Evolutionary conservation across 2,329 filamentous ascomycete species (phyloP).

Genomic region (Nothopassalora personata): DNA sequence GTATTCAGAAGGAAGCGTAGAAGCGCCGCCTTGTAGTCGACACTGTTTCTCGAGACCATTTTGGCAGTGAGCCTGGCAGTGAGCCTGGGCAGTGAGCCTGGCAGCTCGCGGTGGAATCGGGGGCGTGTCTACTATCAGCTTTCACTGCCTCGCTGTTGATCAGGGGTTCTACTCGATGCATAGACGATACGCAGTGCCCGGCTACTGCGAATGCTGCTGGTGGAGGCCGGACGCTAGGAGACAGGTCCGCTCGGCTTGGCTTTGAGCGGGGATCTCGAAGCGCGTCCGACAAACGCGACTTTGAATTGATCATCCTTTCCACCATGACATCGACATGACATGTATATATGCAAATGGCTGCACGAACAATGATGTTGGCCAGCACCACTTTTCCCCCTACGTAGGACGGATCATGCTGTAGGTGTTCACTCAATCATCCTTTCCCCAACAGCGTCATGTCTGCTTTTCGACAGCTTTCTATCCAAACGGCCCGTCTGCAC

Average conservation of each 20-base stretch:
- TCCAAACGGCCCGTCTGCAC: background rate
- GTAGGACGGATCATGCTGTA: background rate
- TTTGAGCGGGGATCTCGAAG: background rate
- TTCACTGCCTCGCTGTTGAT: background rate
- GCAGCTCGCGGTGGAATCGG: background rate
- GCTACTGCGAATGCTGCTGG: background rate
- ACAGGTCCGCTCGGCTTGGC: too few relatives aligned
- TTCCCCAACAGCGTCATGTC: background rate
- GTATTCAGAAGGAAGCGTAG: background rate
- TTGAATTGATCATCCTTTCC: background rate
- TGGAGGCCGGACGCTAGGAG: background rate
- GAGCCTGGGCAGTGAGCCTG: background rate
- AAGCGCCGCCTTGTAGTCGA: background rate
- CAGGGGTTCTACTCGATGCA: background rate
- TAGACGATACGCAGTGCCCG: background rate
- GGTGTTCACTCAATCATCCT: background rate
- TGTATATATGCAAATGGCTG: background rate
- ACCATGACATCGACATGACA: background rate
- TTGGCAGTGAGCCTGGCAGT: background rate
- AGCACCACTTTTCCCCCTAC: background rate
- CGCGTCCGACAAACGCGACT: background rate
- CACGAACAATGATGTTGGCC: background rate
- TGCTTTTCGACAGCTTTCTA: slow-evolving; percentile 1
- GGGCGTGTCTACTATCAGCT: background rate
- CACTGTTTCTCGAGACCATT: background rate